Base-by-base conservation (phyloP, 305 asterid species). In the Petunia hybrid region DNA sequence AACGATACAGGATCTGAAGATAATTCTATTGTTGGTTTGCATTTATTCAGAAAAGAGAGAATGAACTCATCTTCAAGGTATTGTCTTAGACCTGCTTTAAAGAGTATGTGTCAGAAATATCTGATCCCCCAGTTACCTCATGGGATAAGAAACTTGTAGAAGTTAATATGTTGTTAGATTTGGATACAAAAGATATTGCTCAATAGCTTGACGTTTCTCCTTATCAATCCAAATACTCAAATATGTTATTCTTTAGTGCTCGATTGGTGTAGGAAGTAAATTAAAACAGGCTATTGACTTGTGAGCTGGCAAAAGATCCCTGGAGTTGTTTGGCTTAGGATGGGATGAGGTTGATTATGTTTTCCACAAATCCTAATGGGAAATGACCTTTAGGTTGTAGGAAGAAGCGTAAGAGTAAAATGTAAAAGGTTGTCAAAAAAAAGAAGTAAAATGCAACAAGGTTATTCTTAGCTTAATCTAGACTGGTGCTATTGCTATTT, bases 11-110 rank as follows among this genome's bases (percentile, higher is more conserved):
- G 75, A 80, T 83, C 89, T 8, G 88, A 87, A 69, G 94, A 89
- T 81, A 88, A 91, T 82, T 86, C 87, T 53, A 73, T 92, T 56
- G 64, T 71, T 39, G 97, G 95, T n/a, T 87, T 95, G 89, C 97
- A 93, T 89, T 86, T 95, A 85, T 90, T 95, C 83, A 84, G 84
- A 71, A 91, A 84, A 53, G 86, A 85, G 76, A 82, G 45, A 83
- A 80, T 87, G 65, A 93, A 85, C 64, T 87, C 95, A 73, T 82
- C 90, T 68, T 83, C 94, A 63, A 90, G 92, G 99, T 92, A 83
- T 77, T 42, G 12, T 69, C 62, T 56, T 71, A 13, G 9, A 46
- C 57, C 60, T 65, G 42, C 62, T 63, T 85, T 35, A 31, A 61
- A 46, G 10, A 10, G 43, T 71, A 71, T 0, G n/a, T 8, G 41